Evolutionary conservation across 2,329 filamentous ascomycete genomes (phyloP).

Genomic region (Aspergillus bombycis): DNA sequence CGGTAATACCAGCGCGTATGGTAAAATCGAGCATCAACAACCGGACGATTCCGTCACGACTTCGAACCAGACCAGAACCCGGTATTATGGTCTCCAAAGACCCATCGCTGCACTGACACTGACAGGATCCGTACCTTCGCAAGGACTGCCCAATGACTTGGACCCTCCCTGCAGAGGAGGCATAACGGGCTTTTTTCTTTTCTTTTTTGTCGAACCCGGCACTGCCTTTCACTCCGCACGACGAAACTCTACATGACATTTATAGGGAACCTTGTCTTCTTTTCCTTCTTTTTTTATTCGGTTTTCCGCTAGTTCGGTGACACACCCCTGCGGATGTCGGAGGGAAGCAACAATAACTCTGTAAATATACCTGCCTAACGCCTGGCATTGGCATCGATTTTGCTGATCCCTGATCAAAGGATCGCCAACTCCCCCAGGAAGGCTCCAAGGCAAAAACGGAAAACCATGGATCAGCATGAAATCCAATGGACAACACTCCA

Average conservation of each 20-base stretch:
- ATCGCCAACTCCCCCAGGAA: not conserved
- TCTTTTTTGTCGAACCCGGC: not conserved
- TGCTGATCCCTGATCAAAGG: not conserved
- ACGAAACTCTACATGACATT: not conserved
- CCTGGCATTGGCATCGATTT: not conserved
- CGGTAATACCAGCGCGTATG: conserved; percentile 5
- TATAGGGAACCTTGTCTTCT: not conserved
- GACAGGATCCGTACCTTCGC: conserved; percentile 1
- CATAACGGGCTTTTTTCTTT: not conserved
- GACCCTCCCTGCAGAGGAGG: not conserved
- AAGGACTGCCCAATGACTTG: not conserved
- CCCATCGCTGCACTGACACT: conserved; percentile 2
- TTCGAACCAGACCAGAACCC: not conserved
- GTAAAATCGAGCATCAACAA: not conserved
- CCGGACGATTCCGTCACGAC: conserved; percentile 5
- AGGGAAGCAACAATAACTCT: no score
- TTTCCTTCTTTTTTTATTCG: not conserved
- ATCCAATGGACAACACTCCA: not conserved
- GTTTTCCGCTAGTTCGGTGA: not conserved
- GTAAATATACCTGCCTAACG: not conserved
- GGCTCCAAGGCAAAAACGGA: not conserved
- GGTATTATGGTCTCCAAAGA: not conserved
- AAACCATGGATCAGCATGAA: not conserved
- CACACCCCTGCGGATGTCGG: not conserved
- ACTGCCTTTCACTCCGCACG: not conserved